Evolutionary conservation across 2,329 filamentous ascomycete genomes (phyloP), one percentile per base, ranked within the genome.

Genomic region (Dothideomycetes sp.): DNA sequence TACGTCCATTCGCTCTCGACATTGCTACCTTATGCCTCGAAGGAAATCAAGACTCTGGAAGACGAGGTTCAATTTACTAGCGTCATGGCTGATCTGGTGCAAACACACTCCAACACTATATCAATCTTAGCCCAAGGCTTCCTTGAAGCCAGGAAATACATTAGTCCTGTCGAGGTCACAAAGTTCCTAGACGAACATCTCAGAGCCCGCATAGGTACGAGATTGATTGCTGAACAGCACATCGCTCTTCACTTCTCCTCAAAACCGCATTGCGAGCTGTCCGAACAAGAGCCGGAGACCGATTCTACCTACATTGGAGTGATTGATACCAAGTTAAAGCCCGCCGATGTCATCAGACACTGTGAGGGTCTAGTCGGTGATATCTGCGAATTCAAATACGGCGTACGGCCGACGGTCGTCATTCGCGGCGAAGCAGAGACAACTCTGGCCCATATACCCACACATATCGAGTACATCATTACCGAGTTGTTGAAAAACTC

Each of bases 401-500:
- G 91, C 37, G 78, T 93, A 1, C 77, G 91, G 0, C 91, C 91
- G 0, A 74, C 72, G 2, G 73, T 94, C 53, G 66, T 80, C 33
- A 82, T 98, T 53, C 83, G 88, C 50, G 91, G 91, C 49, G 82
- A 93, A 58, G 80, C 83, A 0, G 80, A 83, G 37, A 86, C 88
- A n/a, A 81, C 79, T 0, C 94, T 98, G 56, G 87, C 89, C 15
- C 91, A 93, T 55, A 81, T 98, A 7, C 91, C 91, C 11, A 91
- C 94, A 59, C 91, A 98, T 61, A 74, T 98, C 17, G 89, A 96
- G 63, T 98, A 98, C 61, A 95, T 98, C 49, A 76, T 95, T 49
- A 98, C 89, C 0, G 91, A 98, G 62, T 73, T 98, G 1, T 73
- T 98, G 44, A 98, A 98, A 63, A 98, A 98, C 56, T 85, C 88